phyloP scores from a whole-genome alignment of 331 rosid species.

The Prunus yedoensis region DNA sequence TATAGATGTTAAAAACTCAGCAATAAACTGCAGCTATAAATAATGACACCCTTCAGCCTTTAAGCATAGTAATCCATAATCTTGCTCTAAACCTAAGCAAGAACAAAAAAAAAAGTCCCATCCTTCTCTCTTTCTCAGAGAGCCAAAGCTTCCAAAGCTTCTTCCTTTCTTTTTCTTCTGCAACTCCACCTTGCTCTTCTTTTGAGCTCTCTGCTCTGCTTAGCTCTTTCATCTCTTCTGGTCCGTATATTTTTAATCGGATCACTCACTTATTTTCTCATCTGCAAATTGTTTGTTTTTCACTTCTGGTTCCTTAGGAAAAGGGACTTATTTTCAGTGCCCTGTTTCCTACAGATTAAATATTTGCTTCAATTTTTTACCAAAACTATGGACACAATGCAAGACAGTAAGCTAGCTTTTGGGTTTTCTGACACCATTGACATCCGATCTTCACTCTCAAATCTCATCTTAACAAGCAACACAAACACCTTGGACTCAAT shows the following conservation, averaged over 20 bases:
- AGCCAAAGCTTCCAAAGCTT: not conserved
- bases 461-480: constrained; percentile 57
- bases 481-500: constrained; percentile 84
- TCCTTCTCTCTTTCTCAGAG: not conserved
- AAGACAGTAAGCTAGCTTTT: constrained; percentile 24
- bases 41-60: constrained; percentile 21
- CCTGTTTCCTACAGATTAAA: constrained; percentile 23
- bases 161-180: not conserved
- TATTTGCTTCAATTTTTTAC: constrained; percentile 2
- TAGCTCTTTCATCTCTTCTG: not conserved
- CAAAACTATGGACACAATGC: constrained; percentile 46
- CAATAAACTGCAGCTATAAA: constrained; percentile 54
- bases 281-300: not conserved
- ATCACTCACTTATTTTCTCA: constrained; percentile 17
- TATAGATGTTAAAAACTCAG: not conserved
- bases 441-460: constrained; percentile 60
- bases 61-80: constrained; percentile 11
- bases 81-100: not conserved
- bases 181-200: too few species aligned
- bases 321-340: constrained; percentile 30
- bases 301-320: constrained; percentile 9
- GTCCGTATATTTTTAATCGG: constrained; percentile 8
- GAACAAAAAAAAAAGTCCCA: not conserved
- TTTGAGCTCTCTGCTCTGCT: too few species aligned
- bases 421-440: constrained; percentile 23